Evolutionary conservation across 768 basidiomycete genomes (phyloP), one percentile per base, ranked within the genome.

Genomic region (Sutorius australiensis): DNA sequence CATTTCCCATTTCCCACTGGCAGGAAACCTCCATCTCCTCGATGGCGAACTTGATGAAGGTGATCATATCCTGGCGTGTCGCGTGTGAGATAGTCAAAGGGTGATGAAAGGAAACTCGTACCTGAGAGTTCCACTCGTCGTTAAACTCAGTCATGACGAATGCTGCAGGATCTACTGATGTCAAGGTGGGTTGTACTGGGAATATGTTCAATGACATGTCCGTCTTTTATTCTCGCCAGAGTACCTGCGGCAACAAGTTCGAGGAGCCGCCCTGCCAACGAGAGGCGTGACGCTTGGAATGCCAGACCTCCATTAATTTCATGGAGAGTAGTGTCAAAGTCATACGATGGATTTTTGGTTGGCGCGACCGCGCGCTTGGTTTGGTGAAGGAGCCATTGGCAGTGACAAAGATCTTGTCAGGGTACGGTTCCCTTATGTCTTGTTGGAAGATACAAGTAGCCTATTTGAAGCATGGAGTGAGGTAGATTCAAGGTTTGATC

Each of bases 151-250:
- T 3, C 52, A 53, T 58, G 0, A 7, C 21, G 1, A 31, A 42
- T 2, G 10, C 7, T 47, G 10, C 6, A 12, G n/a, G 28, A 31
- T 1, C 7, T 6, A 19, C 12, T n/a, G 36, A 31, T 49, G 12
- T 21, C 12, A 34, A 31, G 19, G 8, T 14, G 28, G 42, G 9
- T 37, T 11, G 27, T 31, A 14, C n/a, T 57, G 33, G 5, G 19
- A 14, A n/a, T 13, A 17, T 34, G 6, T 34, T 16, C n/a, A 30
- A n/a, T 9, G n/a, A n/a, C 2, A 41, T 21, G 12, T 16, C 24
- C 19, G 32, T 44, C 36, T 59, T 63, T 56, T 60, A 60, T 2
- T 2, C 11, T 34, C 16, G 9, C 0, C 13, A 14, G 10, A 6
- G 13, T 30, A 41, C 38, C 14, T 38, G 51, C n/a, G 54, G 41